These are phyloP conservation scores for Gentiana dahurica DNA, from an alignment of 257 asterid genomes.

Conservation along the genomic window DNA sequence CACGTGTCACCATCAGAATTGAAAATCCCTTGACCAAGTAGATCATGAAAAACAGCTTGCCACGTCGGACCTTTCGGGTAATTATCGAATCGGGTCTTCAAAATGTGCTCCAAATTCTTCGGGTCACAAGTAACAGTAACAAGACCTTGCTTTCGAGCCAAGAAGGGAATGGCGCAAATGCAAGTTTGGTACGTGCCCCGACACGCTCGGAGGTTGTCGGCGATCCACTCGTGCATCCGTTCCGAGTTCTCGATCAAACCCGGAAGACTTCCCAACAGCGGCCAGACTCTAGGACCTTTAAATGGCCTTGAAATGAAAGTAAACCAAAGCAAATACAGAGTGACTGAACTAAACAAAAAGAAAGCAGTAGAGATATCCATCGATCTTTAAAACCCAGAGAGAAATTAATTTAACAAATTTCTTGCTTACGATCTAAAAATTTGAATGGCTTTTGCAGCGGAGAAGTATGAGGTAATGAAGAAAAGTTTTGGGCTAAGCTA, in stretches of 20 bases:
- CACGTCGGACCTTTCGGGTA: constrained; percentile 95
- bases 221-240: constrained; percentile 85
- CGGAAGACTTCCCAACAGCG: constrained; percentile 76
- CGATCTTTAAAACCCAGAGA: not conserved
- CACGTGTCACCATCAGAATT: constrained; percentile 93
- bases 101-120: constrained; percentile 75
- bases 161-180: constrained; percentile 73
- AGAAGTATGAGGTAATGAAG: constrained; percentile 14
- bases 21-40: constrained; percentile 83
- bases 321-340: constrained; percentile 77
- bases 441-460: not conserved
- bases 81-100: constrained; percentile 81
- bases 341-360: constrained; percentile 46
- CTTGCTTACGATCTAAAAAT: too few species aligned
- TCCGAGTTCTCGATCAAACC: constrained; percentile 75
- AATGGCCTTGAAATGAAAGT: constrained; percentile 72
- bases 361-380: constrained; percentile 66
- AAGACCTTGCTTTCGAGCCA: constrained; percentile 84
- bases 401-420: not conserved
- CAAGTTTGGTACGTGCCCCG: constrained; percentile 94
- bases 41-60: constrained; percentile 89
- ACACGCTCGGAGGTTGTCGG: constrained; percentile 87
- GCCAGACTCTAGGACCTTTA: constrained; percentile 92
- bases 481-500: constrained; percentile 8
- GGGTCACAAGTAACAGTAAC: constrained; percentile 90